Conservation (phyloP, 192 early-diverging fungal species). For the Gaertneriomyces semiglobifer region DNA sequence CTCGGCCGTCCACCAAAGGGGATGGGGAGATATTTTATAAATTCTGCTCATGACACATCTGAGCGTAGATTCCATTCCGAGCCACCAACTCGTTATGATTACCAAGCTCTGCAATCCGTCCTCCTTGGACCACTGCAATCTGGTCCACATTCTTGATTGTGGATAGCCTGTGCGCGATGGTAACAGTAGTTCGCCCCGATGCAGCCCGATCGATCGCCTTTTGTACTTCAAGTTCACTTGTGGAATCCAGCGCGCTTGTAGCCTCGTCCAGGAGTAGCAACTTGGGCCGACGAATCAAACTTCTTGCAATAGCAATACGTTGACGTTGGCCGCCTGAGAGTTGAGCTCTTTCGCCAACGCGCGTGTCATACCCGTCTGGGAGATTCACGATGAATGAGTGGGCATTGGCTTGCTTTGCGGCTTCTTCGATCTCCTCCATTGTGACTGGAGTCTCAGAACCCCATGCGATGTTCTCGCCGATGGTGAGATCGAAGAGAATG, state of each 20-base stretch:
- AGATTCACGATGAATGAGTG: constrained; percentile 73
- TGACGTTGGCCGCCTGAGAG: constrained; percentile 79
- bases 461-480: constrained; percentile 89
- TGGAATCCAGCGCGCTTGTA: constrained; percentile 20
- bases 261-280: constrained; percentile 29
- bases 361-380: constrained; percentile 22
- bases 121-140: constrained; percentile 66
- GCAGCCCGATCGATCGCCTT: constrained; percentile 17
- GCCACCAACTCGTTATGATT: constrained; percentile 61
- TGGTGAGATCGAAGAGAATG: constrained; percentile 85
- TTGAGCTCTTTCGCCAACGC: constrained; percentile 5
- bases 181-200: constrained; percentile 39
- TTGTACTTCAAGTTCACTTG: constrained; percentile 20
- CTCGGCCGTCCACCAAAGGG: no score
- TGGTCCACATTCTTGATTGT: constrained; percentile 75
- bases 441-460: constrained; percentile 55
- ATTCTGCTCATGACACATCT: constrained; percentile 31
- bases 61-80: constrained; percentile 56
- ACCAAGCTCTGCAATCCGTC: constrained; percentile 65
- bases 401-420: constrained; percentile 62
- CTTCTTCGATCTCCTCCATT: constrained; percentile 56
- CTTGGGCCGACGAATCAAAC: constrained; percentile 16
- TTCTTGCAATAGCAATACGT: constrained; percentile 77
- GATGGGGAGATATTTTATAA: constrained; percentile 22
- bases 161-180: constrained; percentile 60